Evolutionary conservation across 2,329 filamentous ascomycete species (phyloP).

Genomic region (Pyricularia sp.): DNA sequence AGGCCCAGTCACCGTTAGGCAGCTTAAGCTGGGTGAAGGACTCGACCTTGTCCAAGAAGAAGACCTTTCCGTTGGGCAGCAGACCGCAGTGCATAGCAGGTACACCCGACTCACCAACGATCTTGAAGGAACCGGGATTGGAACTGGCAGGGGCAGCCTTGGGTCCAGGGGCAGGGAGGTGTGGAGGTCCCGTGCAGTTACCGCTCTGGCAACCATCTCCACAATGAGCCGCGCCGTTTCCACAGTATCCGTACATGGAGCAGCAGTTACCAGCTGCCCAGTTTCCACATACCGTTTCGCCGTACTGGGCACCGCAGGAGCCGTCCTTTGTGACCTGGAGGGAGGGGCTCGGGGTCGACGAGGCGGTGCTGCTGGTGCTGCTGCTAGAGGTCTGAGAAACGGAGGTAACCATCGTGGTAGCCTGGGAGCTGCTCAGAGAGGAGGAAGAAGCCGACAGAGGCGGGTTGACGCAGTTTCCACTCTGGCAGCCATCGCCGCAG

Average conservation of each 20-base stretch:
- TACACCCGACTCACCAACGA: constrained; percentile 3
- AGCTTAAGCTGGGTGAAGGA: constrained; percentile 2
- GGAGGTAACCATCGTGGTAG: not conserved
- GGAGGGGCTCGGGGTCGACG: not conserved
- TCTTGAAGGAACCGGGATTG: constrained; percentile 2
- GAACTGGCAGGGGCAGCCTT: constrained; percentile 3
- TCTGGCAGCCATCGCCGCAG: constrained; percentile 1
- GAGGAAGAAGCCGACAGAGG: not conserved
- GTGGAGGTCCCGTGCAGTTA: constrained; percentile 1
- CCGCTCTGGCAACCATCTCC: constrained; percentile 4
- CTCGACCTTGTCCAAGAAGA: constrained; percentile 6
- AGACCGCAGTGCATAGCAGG: constrained; percentile 5
- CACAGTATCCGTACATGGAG: constrained; percentile 4
- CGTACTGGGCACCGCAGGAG: not conserved
- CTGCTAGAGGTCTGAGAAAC: not conserved
- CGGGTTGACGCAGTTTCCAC: not conserved
- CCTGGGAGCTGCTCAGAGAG: not conserved
- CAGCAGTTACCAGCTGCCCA: constrained; percentile 1
- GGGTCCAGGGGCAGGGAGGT: constrained; percentile 1
- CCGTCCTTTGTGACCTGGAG: not conserved
- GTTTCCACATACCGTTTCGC: not conserved
- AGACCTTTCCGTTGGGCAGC: constrained; percentile 5
- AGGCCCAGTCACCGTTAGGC: constrained; percentile 2
- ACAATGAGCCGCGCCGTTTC: not conserved
- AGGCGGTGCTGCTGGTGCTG: not conserved